Conservation (phyloP, 179 eudicot species). For the Beta lomatogona region DNA sequence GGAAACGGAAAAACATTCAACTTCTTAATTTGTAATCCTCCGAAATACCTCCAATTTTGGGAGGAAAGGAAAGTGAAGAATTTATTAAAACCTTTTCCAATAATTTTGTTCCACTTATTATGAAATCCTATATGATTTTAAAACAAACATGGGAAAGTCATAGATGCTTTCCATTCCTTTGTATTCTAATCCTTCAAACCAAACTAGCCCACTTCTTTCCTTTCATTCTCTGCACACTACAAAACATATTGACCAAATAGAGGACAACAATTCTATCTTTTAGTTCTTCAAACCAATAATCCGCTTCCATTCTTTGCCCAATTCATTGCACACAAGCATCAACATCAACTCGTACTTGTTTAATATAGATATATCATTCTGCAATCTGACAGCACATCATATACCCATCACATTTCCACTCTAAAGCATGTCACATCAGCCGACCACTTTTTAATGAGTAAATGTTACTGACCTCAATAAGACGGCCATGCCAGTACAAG, state of each 20-base stretch:
- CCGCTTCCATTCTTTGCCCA: neutral
- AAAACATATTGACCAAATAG: neutral
- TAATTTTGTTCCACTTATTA: too few species aligned
- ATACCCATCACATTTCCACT: too few species aligned
- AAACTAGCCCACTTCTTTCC: neutral
- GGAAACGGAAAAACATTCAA: too few species aligned
- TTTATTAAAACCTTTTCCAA: too few species aligned
- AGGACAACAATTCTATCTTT: neutral
- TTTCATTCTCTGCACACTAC: neutral
- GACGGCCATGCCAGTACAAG: constrained; percentile 82
- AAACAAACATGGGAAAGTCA: too few species aligned
- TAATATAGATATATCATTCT: neutral
- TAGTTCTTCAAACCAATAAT: neutral
- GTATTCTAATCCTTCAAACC: too few species aligned
- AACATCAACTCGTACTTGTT: neutral
- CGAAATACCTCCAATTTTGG: too few species aligned
- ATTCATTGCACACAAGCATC: neutral
- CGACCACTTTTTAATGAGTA: neutral
- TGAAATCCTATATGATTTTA: too few species aligned
- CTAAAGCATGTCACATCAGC: neutral
- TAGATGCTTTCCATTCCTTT: too few species aligned
- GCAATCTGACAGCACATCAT: too few species aligned
- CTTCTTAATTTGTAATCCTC: too few species aligned
- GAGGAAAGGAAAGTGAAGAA: too few species aligned
- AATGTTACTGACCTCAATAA: constrained; percentile 60